phyloP scores from a whole-genome alignment of 2,329 filamentous ascomycete species.

The Xylariaceae sp. region DNA sequence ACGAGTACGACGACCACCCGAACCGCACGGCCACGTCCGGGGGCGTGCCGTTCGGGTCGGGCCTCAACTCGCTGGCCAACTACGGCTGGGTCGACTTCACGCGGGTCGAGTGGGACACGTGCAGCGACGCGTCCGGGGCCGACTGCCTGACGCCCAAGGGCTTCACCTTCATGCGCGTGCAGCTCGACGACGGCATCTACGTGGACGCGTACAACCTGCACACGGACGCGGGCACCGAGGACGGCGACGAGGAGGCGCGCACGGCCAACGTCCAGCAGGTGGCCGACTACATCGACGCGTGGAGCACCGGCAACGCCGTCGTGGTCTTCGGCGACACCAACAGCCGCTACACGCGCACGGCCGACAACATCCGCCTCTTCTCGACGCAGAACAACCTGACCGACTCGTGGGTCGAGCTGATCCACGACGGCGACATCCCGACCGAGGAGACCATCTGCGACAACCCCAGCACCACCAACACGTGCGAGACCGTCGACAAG shows the following conservation, averaged over 20 bases:
- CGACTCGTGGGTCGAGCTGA: conserved; percentile 53
- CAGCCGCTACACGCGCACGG: conserved; percentile 51
- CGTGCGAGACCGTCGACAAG: conserved; percentile 62
- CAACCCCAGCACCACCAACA: conserved; percentile 46
- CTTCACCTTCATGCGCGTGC: conserved; percentile 58
- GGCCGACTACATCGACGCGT: conserved; percentile 45
- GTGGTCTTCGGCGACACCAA: conserved; percentile 60
- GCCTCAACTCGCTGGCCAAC: conserved; percentile 56
- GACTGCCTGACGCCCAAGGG: conserved; percentile 65
- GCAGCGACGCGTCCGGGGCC: conserved; percentile 44
- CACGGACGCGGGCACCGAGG: conserved; percentile 52
- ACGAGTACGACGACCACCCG: conserved; percentile 50
- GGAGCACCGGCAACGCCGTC: conserved; percentile 53
- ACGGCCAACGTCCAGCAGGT: conserved; percentile 53
- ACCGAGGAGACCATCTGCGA: conserved; percentile 39
- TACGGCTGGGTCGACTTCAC: conserved; percentile 48
- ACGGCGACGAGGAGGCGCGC: conserved; percentile 47
- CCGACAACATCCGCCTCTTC: conserved; percentile 45
- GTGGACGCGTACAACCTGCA: conserved; percentile 62
- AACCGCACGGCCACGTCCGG: conserved; percentile 57
- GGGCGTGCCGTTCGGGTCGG: conserved; percentile 55
- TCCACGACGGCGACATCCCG: conserved; percentile 39
- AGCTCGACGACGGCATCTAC: conserved; percentile 44
- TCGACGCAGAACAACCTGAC: conserved; percentile 42
- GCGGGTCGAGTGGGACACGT: conserved; percentile 52